Base-by-base conservation (phyloP, 768 basidiomycete species). In the Amyloporia xantha region DNA sequence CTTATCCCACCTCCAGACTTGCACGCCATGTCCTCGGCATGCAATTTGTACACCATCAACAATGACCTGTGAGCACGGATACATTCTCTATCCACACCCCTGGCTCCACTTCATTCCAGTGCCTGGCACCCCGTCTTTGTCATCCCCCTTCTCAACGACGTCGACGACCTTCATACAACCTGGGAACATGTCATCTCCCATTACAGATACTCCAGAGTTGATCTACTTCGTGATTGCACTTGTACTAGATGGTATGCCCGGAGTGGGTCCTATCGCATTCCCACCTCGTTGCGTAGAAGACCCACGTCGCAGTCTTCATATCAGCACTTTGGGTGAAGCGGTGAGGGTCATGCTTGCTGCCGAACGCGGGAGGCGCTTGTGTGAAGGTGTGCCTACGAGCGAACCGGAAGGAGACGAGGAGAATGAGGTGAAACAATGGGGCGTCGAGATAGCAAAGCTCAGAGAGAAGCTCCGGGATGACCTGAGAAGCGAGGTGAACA, bases 201-300 rank as follows among this genome's bases (percentile, higher is more conserved):
- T 33, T 10, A 21, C 37, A 2, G 48, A 52, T 40, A n/a, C 54
- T 9, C 15, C 55, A 24, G 52, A 54, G 19, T 40, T 59, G 5
- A 44, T 61, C 21, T 54, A 61, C 26, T 49, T 50, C 1, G 54
- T 47, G 3, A n/a, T 71, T 10, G 66, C 79, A 39, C 43, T 48
- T 19, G 44, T 45, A 3, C 26, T 60, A 7, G 75, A 91, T 66
- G 90, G 90, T 25, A 62, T 91, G 42, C 90, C 89, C 17, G 77
- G 80, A 25, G 66, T 89, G 20, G 86, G 88, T 15, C 78, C 84
- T 51, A 73, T 91, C 36, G 86, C 81, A 19, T 71, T 92, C 44
- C 80, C 88, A 21, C 85, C 86, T 35, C 73, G 77, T 41, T 92
- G 90, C 60, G 68, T 81, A 42, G 84, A 85, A 68, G 88, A 92